Evolutionary conservation across 2,329 filamentous ascomycete genomes (phyloP).

Genomic region (Aspergillus sp.): DNA sequence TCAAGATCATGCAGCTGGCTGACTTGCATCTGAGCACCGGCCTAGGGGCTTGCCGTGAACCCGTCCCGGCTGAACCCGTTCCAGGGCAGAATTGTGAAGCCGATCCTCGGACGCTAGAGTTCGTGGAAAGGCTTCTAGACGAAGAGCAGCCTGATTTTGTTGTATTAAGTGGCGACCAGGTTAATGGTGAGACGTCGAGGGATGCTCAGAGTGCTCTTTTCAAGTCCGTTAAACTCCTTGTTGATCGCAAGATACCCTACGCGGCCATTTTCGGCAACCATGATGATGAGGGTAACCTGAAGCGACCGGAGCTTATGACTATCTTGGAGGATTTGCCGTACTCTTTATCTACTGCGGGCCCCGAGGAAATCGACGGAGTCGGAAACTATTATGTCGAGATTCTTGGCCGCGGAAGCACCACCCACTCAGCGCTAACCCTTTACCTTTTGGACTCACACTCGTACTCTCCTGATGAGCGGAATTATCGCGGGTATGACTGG

Average conservation of each 20-base stretch:
- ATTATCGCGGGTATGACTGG: slow-evolving; percentile 96
- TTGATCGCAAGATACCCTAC: slow-evolving; percentile 86
- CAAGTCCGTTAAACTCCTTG: slow-evolving; percentile 84
- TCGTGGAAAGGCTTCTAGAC: slow-evolving; percentile 78
- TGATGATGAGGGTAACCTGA: slow-evolving; percentile 85
- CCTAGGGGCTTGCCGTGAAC: slow-evolving; percentile 79
- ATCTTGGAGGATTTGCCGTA: slow-evolving; percentile 85
- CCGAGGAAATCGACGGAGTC: slow-evolving; percentile 80
- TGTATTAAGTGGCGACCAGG: slow-evolving; percentile 88
- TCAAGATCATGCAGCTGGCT: slow-evolving; percentile 97
- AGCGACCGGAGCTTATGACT: slow-evolving; percentile 77
- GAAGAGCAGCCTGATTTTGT: slow-evolving; percentile 94
- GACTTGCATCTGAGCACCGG: slow-evolving; percentile 94
- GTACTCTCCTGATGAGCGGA: slow-evolving; percentile 85
- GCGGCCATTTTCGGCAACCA: slow-evolving; percentile 96
- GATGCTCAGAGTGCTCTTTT: slow-evolving; percentile 93
- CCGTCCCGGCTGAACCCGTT: slow-evolving; percentile 72
- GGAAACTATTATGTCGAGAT: slow-evolving; percentile 96
- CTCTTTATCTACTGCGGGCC: slow-evolving; percentile 82
- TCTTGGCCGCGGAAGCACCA: slow-evolving; percentile 72
- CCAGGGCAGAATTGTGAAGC: slow-evolving; percentile 78
- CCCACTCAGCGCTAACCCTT: slow-evolving; percentile 89
- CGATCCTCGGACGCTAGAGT: slow-evolving; percentile 87
- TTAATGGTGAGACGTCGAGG: slow-evolving; percentile 89
- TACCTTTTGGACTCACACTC: slow-evolving; percentile 93